phyloP scores from a whole-genome alignment of 2,329 filamentous ascomycete genomes.

The Grosmannia huntii region DNA sequence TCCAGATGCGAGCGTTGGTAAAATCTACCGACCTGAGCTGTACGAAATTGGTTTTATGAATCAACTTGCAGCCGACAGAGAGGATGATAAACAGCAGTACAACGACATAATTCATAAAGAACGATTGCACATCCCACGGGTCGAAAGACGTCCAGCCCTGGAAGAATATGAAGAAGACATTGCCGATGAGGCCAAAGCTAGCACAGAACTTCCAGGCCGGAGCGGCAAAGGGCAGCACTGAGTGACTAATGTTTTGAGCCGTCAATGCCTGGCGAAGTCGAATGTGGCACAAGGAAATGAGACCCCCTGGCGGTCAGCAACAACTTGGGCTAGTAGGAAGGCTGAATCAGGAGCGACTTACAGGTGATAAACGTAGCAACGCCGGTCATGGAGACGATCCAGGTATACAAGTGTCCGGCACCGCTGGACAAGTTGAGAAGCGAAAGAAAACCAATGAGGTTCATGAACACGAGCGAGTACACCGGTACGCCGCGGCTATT shows the following conservation, averaged over 20 bases:
- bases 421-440: slow-evolving; percentile 47
- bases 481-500: slow-evolving; percentile 47
- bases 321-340: neutral
- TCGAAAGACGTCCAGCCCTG: neutral
- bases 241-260: neutral
- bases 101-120: slow-evolving; percentile 1
- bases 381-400: neutral
- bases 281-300: neutral
- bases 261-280: neutral
- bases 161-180: neutral
- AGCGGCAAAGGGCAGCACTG: neutral
- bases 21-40: neutral
- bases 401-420: slow-evolving; percentile 25
- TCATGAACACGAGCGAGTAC: slow-evolving; percentile 44
- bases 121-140: neutral
- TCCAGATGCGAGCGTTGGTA: neutral
- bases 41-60: neutral
- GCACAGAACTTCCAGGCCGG: neutral
- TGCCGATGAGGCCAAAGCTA: neutral
- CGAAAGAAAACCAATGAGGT: slow-evolving; percentile 48
- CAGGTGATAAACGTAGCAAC: neutral
- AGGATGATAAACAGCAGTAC: neutral
- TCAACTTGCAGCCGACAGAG: neutral
- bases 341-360: neutral
- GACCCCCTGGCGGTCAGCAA: neutral